Conservation (phyloP, 495 filamentous ascomycete genomes). For the Xylaria grammica region DNA sequence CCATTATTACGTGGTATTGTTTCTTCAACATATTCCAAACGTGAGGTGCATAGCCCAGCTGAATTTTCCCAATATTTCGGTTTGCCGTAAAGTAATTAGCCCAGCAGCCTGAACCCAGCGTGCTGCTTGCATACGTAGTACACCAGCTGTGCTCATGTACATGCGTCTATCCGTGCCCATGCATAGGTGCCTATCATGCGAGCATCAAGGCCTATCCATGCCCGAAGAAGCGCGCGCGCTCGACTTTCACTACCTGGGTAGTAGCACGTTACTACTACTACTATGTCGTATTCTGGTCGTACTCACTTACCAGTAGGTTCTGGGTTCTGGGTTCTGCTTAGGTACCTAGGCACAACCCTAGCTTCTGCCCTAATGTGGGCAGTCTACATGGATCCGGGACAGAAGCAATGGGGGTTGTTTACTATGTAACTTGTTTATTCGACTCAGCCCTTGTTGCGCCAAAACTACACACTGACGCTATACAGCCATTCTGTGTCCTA, state of each 20-base stretch:
- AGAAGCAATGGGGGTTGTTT: too few species aligned
- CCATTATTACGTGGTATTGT: slow-evolving; percentile 5
- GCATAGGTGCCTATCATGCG: slow-evolving; percentile 18
- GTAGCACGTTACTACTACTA: neutral
- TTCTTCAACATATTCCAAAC: too few species aligned
- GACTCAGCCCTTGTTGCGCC: neutral
- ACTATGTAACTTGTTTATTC: too few species aligned
- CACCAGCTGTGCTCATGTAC: slow-evolving; percentile 5
- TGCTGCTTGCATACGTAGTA: neutral
- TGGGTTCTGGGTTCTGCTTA: too few species aligned
- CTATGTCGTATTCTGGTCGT: too few species aligned
- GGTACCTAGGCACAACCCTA: too few species aligned
- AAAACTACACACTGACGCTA: neutral
- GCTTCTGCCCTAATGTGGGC: too few species aligned
- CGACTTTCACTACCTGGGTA: neutral
- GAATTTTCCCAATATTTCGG: neutral
- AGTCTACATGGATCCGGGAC: too few species aligned
- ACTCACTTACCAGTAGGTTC: too few species aligned
- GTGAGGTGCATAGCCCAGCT: neutral
- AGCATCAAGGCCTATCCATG: neutral
- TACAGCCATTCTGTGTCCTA: neutral
- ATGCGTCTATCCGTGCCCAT: slow-evolving; percentile 14
- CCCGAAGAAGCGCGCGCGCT: neutral
- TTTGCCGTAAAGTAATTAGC: neutral
- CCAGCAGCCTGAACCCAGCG: neutral